Conservation (phyloP, 139 green algal genomes). For the Micractinium sp. region DNA sequence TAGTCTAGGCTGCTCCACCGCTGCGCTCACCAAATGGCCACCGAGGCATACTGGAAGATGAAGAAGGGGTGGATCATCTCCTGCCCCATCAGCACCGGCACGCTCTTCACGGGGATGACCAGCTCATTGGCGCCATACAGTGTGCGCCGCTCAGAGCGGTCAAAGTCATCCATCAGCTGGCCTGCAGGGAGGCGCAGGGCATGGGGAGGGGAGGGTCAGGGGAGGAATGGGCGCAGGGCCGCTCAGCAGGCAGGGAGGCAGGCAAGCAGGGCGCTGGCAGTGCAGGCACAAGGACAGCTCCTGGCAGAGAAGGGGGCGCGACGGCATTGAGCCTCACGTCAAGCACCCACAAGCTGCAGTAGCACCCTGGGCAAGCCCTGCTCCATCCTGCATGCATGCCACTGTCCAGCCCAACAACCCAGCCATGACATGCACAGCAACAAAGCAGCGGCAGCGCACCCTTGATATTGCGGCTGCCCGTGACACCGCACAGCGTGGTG, state of each 20-base stretch:
- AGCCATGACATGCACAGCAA: not conserved
- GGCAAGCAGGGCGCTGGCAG: too few species aligned
- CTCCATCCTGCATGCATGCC: not conserved
- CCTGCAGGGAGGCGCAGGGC: not conserved
- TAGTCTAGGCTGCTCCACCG: not conserved
- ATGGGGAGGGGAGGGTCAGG: not conserved
- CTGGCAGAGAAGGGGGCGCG: too few species aligned
- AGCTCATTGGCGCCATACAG: conserved; percentile 49
- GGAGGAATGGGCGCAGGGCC: not conserved
- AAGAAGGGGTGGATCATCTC: conserved; percentile 53
- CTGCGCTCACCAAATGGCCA: conserved; percentile 40
- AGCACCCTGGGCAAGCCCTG: not conserved
- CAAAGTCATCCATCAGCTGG: conserved; percentile 40
- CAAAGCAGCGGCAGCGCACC: conserved; percentile 3
- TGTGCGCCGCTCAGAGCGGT: conserved; percentile 16
- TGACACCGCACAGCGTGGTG: conserved; percentile 8
- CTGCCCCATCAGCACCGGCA: conserved; percentile 34
- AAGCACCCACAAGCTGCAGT: not conserved
- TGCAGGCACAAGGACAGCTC: too few species aligned
- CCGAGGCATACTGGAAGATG: conserved; percentile 51
- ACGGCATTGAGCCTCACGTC: too few species aligned
- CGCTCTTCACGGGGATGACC: conserved; percentile 30
- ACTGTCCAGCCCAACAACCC: too few species aligned
- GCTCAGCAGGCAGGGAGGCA: not conserved
- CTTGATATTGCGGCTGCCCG: conserved; percentile 32